Percentiles rank a stretch among this genome's conserved stretches.
These are phyloP conservation scores for Chlorociboria aeruginascens DNA, from an alignment of 495 filamentous ascomycete genomes.

Conservation along the genomic window DNA sequence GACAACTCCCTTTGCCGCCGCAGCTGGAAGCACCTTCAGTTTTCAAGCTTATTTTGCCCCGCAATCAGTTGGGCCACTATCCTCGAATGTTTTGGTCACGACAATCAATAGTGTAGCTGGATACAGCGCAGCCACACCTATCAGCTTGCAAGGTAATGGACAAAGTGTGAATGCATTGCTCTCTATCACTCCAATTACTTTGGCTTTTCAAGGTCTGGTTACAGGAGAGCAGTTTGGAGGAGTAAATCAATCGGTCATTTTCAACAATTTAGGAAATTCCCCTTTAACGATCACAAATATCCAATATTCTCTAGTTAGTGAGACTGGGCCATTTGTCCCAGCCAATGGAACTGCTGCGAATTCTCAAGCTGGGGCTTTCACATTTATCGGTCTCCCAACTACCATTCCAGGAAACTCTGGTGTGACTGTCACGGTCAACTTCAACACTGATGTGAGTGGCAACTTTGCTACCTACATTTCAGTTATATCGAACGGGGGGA, in stretches of 20 bases:
- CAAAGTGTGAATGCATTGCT: conserved; percentile 21
- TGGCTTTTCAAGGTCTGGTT: conserved; percentile 27
- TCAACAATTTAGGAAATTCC: conserved; percentile 23
- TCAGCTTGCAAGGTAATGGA: conserved; percentile 22
- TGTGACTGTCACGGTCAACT: conserved; percentile 26
- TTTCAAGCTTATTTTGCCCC: neutral
- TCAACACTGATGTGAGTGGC: conserved; percentile 7
- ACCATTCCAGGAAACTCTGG: conserved; percentile 22
- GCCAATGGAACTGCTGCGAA: conserved; percentile 21
- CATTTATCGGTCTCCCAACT: conserved; percentile 26
- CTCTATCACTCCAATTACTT: conserved; percentile 19
- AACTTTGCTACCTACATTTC: neutral
- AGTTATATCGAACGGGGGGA: conserved; percentile 27
- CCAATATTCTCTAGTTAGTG: conserved; percentile 8
- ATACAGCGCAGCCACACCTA: conserved; percentile 22
- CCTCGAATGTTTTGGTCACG: neutral
- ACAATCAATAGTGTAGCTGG: conserved; percentile 23
- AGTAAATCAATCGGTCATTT: conserved; percentile 18
- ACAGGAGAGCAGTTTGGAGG: conserved; percentile 15
- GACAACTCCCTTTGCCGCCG: too few species aligned
- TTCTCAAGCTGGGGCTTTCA: conserved; percentile 26
- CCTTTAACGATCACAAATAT: conserved; percentile 18
- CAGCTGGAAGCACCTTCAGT: neutral
- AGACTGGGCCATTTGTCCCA: conserved; percentile 26
- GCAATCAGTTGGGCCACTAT: neutral